These are phyloP conservation scores for Aureobasidium namibiae DNA, from an alignment of 2,329 filamentous ascomycete species.

Conservation along the genomic window DNA sequence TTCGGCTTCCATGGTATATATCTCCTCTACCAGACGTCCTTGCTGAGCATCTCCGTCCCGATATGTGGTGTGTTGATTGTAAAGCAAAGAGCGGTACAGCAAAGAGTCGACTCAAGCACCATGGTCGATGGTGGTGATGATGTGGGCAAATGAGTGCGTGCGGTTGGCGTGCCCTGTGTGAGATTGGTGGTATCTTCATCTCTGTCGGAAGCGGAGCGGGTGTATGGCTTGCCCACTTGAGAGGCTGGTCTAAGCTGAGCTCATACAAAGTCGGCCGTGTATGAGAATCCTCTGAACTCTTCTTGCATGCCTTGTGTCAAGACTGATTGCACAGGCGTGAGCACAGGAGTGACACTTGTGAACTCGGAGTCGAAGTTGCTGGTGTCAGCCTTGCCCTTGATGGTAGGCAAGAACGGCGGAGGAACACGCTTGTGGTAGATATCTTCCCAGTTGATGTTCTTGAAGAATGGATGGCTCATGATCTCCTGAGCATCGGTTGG, in stretches of 20 bases:
- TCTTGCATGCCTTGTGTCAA: slow-evolving; percentile 98
- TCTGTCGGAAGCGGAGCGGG: too few relatives aligned
- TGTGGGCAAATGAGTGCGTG: not conserved
- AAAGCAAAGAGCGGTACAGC: not conserved
- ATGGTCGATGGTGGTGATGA: not conserved
- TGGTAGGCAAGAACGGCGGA: slow-evolving; percentile 81
- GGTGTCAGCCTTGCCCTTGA: slow-evolving; percentile 92
- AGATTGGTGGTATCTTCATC: not conserved
- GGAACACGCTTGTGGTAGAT: slow-evolving; percentile 91
- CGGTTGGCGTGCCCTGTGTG: not conserved
- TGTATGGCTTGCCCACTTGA: not conserved
- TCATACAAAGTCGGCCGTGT: slow-evolving; percentile 83
- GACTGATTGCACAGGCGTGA: slow-evolving; percentile 95
- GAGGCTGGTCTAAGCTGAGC: not conserved
- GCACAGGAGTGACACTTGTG: slow-evolving; percentile 92
- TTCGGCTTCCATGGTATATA: not conserved
- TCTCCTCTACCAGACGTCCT: not conserved
- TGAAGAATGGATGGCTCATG: slow-evolving; percentile 98
- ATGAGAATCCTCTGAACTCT: slow-evolving; percentile 98
- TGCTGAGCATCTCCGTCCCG: not conserved
- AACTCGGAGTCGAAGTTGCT: slow-evolving; percentile 99
- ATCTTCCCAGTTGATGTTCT: slow-evolving; percentile 97
- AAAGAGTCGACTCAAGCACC: not conserved
- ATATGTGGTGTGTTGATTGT: not conserved
- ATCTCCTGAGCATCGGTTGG: slow-evolving; percentile 97